These are phyloP conservation scores for Laetiporus sulphureus DNA, from an alignment of 1,284 basidiomycete species.

Conservation along the genomic window DNA sequence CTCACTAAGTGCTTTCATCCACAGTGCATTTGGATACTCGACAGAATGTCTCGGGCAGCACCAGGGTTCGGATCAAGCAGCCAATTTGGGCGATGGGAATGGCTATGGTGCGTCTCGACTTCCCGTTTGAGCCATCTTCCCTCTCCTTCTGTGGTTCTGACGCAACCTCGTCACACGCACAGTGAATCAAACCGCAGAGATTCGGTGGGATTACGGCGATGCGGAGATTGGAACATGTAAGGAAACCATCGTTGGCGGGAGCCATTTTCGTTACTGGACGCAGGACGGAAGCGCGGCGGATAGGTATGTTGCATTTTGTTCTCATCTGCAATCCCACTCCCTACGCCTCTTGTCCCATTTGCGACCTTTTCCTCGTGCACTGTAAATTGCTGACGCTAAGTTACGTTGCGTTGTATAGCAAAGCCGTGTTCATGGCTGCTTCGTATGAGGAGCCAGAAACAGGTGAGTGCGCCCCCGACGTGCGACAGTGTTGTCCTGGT, in stretches of 20 bases:
- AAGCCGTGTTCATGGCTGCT: conserved; percentile 80
- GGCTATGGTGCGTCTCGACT: conserved; percentile 45
- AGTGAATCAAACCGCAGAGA: conserved; percentile 75
- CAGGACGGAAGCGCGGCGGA: conserved; percentile 64
- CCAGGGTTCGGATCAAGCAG: conserved; percentile 61
- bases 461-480: no score
- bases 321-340: neutral
- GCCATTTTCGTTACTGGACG: conserved; percentile 88
- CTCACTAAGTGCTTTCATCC: neutral
- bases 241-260: conserved; percentile 84
- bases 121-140: conserved; percentile 1
- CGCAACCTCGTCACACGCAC: conserved; percentile 1
- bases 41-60: conserved; percentile 85
- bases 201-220: conserved; percentile 79
- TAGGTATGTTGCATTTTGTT: conserved; percentile 32
- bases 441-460: conserved; percentile 69
- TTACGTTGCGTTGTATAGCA: no score
- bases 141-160: no score
- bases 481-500: no score
- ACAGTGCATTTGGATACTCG: conserved; percentile 55
- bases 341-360: neutral
- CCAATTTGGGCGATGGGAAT: conserved; percentile 82
- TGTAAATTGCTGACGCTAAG: no score
- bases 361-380: no score
- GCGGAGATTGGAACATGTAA: conserved; percentile 71